Evolutionary conservation across 1,284 basidiomycete species (phyloP).

Genomic region (Phaffia rhodozyma): DNA sequence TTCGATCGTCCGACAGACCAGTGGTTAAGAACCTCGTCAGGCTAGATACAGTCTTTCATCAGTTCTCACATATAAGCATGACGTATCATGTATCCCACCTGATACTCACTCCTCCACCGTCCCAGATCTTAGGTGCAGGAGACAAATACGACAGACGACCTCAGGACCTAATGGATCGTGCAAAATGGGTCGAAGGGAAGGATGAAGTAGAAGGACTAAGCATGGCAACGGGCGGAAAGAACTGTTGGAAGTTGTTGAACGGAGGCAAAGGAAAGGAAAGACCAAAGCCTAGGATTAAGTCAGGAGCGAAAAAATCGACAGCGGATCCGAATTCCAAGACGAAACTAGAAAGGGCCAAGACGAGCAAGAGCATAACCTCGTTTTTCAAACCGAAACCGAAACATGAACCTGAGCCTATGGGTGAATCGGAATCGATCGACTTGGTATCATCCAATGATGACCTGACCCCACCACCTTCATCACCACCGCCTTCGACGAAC

Average conservation of each 20-base stretch:
- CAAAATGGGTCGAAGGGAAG: conserved; percentile 25
- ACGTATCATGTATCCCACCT: conserved; percentile 55
- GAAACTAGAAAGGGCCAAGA: no score
- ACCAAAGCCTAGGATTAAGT: background rate
- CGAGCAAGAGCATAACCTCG: no score
- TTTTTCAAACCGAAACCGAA: no score
- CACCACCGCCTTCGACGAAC: no score
- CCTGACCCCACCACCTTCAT: no score
- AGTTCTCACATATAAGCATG: conserved; percentile 84
- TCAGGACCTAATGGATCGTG: background rate
- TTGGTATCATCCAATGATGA: no score
- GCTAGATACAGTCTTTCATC: conserved; percentile 49
- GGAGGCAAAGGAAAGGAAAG: conserved; percentile 23
- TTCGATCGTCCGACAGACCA: background rate
- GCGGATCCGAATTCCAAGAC: no score
- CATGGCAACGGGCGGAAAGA: conserved; percentile 36
- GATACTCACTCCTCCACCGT: conserved; percentile 15
- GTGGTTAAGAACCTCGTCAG: background rate
- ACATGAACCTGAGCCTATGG: no score
- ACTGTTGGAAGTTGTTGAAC: conserved; percentile 33
- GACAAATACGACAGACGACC: background rate
- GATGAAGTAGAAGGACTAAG: conserved; percentile 27
- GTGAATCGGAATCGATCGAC: no score
- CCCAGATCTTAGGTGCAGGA: background rate
- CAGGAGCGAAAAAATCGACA: conserved; percentile 6